Evolutionary conservation across 768 basidiomycete species (phyloP), one percentile per base, ranked within the genome.

Genomic region (Phaeotremella skinneri): DNA sequence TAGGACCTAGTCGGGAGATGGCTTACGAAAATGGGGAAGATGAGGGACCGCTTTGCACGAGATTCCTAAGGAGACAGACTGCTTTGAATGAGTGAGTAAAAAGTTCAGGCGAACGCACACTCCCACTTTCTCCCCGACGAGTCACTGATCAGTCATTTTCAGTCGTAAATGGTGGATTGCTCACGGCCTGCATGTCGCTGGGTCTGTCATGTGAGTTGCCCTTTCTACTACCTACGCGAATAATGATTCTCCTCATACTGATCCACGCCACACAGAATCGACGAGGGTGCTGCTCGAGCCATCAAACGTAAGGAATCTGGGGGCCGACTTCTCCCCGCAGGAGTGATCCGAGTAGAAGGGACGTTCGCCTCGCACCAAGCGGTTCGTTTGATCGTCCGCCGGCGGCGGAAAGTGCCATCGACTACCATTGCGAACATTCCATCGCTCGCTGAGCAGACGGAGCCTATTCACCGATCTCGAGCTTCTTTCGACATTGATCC

Each of bases 131-230:
- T n/a, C n/a, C 16, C 25, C 17, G 51, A 39, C 16, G 29, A 23
- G 6, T n/a, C 9, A 43, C 55, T 67, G 59, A 66, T 29, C 20
- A 5, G 14, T 69, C 82, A 84, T 39, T 39, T 45, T 9, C 41
- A 93, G 96, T 69, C 83, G 96, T 49, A 94, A 97, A 68, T 85
- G 89, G 55, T 99, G 96, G 96, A 94, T 94, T 27, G 85, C 86
- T n/a, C 92, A 99, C 76, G 97, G 94, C 0, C 81, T 98, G 16
- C 85, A 85, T 59, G 89, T 94, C 0, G 84, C 93, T 0, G 96
- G 96, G 0, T 87, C 84, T 42, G 84, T 98, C 42, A 81, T 93
- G 61, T 70, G 30, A 64, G 71, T 59, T 11, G 37, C 6, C 11
- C n/a, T 45, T 37, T 37, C 9, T 14, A 14, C 2, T 16, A 2